Percentiles rank a stretch among this genome's conserved stretches.
Conservation (phyloP, 345 rosid species). For the Raphanus raphanistrum region DNA sequence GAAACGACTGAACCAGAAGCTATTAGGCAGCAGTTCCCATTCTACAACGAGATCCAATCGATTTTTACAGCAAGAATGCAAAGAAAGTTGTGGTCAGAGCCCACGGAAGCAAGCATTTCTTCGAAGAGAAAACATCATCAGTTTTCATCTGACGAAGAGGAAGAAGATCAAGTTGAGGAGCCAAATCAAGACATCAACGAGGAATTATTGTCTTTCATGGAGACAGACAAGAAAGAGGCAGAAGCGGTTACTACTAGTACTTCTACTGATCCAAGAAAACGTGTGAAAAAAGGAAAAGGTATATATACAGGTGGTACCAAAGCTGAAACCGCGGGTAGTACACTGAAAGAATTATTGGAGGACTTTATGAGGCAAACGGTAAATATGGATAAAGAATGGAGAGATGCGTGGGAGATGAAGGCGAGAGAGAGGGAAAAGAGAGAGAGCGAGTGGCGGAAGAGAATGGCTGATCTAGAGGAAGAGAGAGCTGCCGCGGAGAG, state of each 20-base stretch:
- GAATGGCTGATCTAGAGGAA: conserved; percentile 80
- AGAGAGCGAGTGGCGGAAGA: conserved; percentile 92
- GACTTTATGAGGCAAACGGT: conserved; percentile 85
- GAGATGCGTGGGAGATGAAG: conserved; percentile 69
- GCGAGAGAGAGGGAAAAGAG: conserved; percentile 72
- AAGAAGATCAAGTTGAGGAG: conserved; percentile 40
- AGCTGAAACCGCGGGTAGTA: conserved; percentile 10
- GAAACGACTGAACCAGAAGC: conserved; percentile 82
- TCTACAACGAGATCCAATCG: conserved; percentile 69
- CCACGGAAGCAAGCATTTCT: conserved; percentile 46
- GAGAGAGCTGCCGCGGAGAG: conserved; percentile 83
- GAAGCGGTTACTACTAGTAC: conserved; percentile 21
- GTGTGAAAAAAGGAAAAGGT: conserved; percentile 56
- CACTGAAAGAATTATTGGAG: conserved; percentile 58
- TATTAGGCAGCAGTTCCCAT: conserved; percentile 79
- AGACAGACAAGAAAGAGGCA: conserved; percentile 33
- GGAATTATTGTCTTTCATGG: conserved; percentile 35
- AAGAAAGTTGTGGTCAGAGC: conserved; percentile 72
- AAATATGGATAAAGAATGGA: conserved; percentile 84
- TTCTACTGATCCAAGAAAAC: conserved; percentile 33
- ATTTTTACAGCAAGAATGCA: conserved; percentile 72
- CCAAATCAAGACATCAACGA: conserved; percentile 33
- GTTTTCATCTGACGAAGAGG: conserved; percentile 71
- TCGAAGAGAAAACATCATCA: conserved; percentile 54
- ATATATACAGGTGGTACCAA: conserved; percentile 18